A percentile compares a stretch with the other conserved stretches of the same genome.
Conservation (phyloP, 1,284 basidiomycete species). For the Puccinia coronata region DNA sequence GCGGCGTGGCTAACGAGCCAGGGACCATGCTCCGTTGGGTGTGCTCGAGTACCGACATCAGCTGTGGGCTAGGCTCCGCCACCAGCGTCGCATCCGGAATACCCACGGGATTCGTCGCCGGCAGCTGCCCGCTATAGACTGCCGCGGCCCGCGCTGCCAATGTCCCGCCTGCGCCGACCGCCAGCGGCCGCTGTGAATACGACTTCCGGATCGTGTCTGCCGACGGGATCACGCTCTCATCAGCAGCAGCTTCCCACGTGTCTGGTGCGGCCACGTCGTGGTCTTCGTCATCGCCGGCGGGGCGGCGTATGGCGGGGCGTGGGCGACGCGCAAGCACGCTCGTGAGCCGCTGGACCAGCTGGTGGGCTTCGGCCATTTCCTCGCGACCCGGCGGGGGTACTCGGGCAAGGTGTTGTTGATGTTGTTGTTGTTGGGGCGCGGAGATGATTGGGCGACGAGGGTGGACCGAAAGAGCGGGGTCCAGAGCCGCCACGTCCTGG, state of each 20-base stretch:
- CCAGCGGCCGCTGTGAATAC: no score
- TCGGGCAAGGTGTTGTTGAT: no score
- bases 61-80: constrained; percentile 3
- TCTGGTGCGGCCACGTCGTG: no score
- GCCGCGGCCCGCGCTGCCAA: no score
- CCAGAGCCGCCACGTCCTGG: constrained; percentile 36
- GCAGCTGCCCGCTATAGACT: constrained; percentile 4
- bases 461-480: constrained; percentile 22
- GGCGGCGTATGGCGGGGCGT: not conserved
- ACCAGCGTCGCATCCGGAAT: constrained; percentile 8
- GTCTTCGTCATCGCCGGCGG: not conserved
- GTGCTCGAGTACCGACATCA: constrained; percentile 9
- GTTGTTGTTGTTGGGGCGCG: no score
- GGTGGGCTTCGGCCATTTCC: constrained; percentile 31
- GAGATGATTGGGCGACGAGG: not conserved
- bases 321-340: constrained; percentile 41
- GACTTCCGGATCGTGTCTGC: not conserved
- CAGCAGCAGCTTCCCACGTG: no score
- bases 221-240: constrained; percentile 21
- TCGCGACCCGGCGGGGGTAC: not conserved
- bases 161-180: no score
- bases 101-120: constrained; percentile 13
- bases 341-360: constrained; percentile 17
- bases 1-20: not conserved
- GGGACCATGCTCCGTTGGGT: not conserved